Percentiles rank a stretch among this genome's conserved stretches.
Conservation (phyloP, 306 rosid genomes). For the Canavalia gladiata region DNA sequence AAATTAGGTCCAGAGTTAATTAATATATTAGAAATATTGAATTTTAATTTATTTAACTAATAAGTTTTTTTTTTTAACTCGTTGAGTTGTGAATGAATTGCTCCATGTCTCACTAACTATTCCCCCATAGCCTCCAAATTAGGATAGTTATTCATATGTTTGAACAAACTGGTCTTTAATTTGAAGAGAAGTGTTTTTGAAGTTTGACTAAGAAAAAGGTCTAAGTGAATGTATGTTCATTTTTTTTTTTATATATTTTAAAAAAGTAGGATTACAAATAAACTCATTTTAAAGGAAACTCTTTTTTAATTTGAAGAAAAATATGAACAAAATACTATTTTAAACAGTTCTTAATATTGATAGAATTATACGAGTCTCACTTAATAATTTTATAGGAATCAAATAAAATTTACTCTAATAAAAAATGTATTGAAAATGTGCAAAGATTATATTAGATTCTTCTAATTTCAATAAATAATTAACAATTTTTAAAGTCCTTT, state of each 20-base stretch:
- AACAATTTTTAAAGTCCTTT: neutral
- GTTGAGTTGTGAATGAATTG: conserved; percentile 2
- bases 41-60: neutral
- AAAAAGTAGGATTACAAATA: no score
- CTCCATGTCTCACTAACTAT: neutral
- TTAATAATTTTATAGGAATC: neutral
- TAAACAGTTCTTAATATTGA: neutral
- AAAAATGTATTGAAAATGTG: neutral
- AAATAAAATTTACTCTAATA: neutral
- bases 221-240: neutral
- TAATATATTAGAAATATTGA: neutral
- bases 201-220: neutral
- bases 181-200: neutral
- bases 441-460: neutral
- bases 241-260: no score
- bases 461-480: neutral
- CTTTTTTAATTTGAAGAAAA: neutral
- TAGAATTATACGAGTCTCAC: neutral
- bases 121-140: neutral
- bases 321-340: neutral
- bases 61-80: conserved; percentile 8
- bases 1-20: neutral
- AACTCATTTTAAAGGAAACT: no score
- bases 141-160: neutral
- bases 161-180: neutral